Base-by-base conservation (phyloP, 2,329 filamentous ascomycete species). In the Harringtonia lauricola region DNA sequence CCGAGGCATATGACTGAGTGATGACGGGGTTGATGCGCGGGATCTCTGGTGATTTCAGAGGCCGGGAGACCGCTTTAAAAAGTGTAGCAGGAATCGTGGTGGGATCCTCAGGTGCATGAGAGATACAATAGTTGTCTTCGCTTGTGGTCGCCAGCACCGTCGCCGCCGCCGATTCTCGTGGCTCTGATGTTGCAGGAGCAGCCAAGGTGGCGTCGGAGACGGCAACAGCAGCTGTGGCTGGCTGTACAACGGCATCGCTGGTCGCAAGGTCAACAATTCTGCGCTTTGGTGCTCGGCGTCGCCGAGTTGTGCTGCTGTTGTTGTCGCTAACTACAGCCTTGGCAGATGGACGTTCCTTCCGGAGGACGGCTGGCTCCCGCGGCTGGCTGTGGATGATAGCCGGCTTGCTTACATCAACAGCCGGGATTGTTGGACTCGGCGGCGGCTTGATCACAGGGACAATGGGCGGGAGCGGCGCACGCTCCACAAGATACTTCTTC, bases 401-500 rank as follows among this genome's bases (percentile, higher is more conserved):
- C 19, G 80, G 74, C 54, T 84, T 87, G 64, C 78, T 80, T 15
- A 86, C 75, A 47, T 85, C 72, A 3, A 81, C 70, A 6, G 75
- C 70, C 8, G 72, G 68, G 10, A 80, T 64, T 52, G 86, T 81
- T 14, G 78, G 72, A 12, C 39, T 40, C 4, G 72, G 69, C 22
- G 72, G 68, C 14, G 82, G 78, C 59, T 83, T 86, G 46, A 94
- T 75, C 15, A 94, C 81, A 0, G 88, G 87, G 9, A 88, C 80
- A 31, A 76, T 80, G 22, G 83, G 75, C 17, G 81, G 78, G 53
- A 94, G 81, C 2, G 85, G 82, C 12, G 73, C 85, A 38, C 89
- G 79, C 41, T 95, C 89, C 6, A 89, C 75, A 36, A 98, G 71
- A 51, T 85, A 82, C 55, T 87, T 87, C 58, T 80, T 81, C 66